Base-by-base conservation (phyloP, 768 basidiomycete species). In the Suillus luteus region DNA sequence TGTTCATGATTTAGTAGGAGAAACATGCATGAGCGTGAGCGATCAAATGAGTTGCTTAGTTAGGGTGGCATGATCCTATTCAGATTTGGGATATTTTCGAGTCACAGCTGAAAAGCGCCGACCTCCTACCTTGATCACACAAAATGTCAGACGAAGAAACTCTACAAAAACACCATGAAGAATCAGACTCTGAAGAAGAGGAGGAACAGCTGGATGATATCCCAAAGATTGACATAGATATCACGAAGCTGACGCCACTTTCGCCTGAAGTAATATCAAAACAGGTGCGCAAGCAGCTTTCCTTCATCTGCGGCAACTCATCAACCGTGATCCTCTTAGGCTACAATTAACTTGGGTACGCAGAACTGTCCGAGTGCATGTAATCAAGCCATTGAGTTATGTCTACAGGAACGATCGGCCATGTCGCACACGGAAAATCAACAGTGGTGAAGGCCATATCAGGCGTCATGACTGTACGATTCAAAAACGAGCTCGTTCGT, bases 381-480 rank as follows among this genome's bases (percentile, higher is more conserved):
- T 31, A 5, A 37, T 27, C 7, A 12, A 65, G n/a, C 5, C 24
- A 24, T 59, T 62, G 59, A 44, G 40, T 51, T 31, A 61, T 54
- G n/a, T 63, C 62, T 59, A 14, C 69, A 94, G 96, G 94, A 68
- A 99, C 96, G 27, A 99, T 99, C 73, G 96, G 96, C 61, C 96
- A 99, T 85, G 96, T 99, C 84, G 96, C 96, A 22, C 95, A 95
- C 82, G 94, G 93, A 70, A 95, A 95, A 81, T 95, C 92, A 62
- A 96, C 93, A 8, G 95, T 98, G 62, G 96, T 99, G 64, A 96
- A 98, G 80, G 97, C 97, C 37, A 99, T 99, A 74, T 98, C 96
- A 11, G 96, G 97, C 8, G 96, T 98, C 19, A 91, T 92, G 87
- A 99, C 97, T 19, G 97, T 99, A 55, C 86, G 96, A 70, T 99